Evolutionary conservation across 768 basidiomycete species (phyloP).

Genomic region (Sporobolomyces pararoseus): DNA sequence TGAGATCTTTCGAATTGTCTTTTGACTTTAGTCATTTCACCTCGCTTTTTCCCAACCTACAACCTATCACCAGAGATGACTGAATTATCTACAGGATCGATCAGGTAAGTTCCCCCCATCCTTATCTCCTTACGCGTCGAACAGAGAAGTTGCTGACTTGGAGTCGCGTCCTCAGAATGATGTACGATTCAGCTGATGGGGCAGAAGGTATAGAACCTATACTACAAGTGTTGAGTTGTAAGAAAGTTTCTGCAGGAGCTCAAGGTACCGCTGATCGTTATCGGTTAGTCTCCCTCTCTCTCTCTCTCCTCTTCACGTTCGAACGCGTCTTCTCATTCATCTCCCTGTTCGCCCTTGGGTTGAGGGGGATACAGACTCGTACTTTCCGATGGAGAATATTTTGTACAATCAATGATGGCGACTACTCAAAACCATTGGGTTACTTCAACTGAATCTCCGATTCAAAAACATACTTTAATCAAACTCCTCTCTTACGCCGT

Average conservation of each 20-base stretch:
- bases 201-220: slow-evolving; percentile 50
- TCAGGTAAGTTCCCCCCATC: background rate
- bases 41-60: background rate
- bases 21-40: too few species aligned
- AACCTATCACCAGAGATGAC: too few species aligned
- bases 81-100: slow-evolving; percentile 12
- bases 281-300: slow-evolving; percentile 43
- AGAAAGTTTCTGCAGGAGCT: slow-evolving; percentile 60
- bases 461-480: slow-evolving; percentile 67
- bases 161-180: slow-evolving; percentile 13
- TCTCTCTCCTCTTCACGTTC: slow-evolving; percentile 17
- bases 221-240: slow-evolving; percentile 78
- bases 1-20: too few species aligned
- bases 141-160: background rate
- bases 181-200: slow-evolving; percentile 25
- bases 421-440: slow-evolving; percentile 80
- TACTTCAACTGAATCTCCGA: slow-evolving; percentile 54
- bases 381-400: slow-evolving; percentile 80
- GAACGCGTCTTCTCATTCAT: background rate
- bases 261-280: slow-evolving; percentile 47
- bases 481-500: slow-evolving; percentile 71
- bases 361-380: slow-evolving; percentile 58
- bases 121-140: background rate
- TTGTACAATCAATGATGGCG: slow-evolving; percentile 89
- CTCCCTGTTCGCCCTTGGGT: background rate